Conservation (phyloP, 805 yeast genomes). For the Danielia oregonensis region DNA sequence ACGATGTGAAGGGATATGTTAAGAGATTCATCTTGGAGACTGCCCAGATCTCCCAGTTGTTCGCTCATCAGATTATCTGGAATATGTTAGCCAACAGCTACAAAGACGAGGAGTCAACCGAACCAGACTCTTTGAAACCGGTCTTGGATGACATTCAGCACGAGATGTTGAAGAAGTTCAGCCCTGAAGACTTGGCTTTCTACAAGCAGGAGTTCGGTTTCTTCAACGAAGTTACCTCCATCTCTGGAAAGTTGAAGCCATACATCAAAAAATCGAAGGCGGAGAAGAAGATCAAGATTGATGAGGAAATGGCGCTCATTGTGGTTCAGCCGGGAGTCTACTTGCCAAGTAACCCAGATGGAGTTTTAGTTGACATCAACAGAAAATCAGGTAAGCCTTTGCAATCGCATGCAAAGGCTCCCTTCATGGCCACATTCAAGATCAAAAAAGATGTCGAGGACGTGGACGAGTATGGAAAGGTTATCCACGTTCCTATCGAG, state of each 20-base stretch:
- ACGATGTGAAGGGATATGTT: conserved; percentile 80
- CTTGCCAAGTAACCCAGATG: conserved; percentile 95
- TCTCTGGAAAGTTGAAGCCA: conserved; percentile 93
- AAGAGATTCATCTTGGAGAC: conserved; percentile 87
- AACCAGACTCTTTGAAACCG: conserved; percentile 82
- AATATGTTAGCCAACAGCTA: conserved; percentile 91
- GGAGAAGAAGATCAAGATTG: conserved; percentile 93
- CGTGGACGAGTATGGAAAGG: conserved; percentile 37
- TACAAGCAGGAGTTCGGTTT: conserved; percentile 84
- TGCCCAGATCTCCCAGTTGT: conserved; percentile 82
- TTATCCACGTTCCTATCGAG: conserved; percentile 43
- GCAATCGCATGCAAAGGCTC: conserved; percentile 98
- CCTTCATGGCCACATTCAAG: conserved; percentile 93
- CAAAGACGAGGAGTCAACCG: conserved; percentile 80
- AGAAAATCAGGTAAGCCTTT: conserved; percentile 90
- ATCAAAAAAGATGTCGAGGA: conserved; percentile 57
- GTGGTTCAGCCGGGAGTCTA: conserved; percentile 78
- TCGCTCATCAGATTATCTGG: conserved; percentile 98
- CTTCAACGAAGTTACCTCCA: conserved; percentile 86
- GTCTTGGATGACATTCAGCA: conserved; percentile 68
- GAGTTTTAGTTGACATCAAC: conserved; percentile 86
- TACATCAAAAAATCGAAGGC: conserved; percentile 91
- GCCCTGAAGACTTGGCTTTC: conserved; percentile 56
- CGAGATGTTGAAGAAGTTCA: conserved; percentile 60
- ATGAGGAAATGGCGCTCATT: conserved; percentile 87